These are phyloP conservation scores for Tricholoma terreum DNA, from an alignment of 768 basidiomycete species.

Conservation along the genomic window DNA sequence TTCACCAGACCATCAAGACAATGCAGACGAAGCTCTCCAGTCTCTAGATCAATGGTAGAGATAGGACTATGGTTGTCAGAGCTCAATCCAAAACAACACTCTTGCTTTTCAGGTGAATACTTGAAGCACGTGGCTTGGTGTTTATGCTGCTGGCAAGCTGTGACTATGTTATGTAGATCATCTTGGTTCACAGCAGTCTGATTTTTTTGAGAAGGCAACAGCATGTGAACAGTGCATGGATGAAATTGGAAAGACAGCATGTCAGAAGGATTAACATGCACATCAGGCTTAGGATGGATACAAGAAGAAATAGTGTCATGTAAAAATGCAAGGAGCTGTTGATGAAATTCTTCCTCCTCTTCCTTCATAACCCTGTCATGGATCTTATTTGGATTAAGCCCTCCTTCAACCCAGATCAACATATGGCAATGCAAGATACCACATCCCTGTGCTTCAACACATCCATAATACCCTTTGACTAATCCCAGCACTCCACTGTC, in stretches of 20 bases:
- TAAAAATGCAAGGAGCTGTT: not conserved
- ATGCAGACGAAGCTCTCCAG: conserved; percentile 29
- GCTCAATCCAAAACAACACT: conserved; percentile 32
- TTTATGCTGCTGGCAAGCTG: conserved; percentile 26
- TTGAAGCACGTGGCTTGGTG: conserved; percentile 27
- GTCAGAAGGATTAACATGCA: not conserved
- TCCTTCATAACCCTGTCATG: conserved; percentile 2
- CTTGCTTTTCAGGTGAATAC: conserved; percentile 22
- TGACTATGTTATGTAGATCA: conserved; percentile 22
- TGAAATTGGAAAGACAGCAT: conserved; percentile 5
- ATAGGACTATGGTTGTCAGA: conserved; percentile 5
- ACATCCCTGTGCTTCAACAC: conserved; percentile 35
- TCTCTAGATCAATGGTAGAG: conserved; percentile 25
- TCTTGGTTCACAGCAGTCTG: conserved; percentile 1
- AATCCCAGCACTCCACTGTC: conserved; percentile 24
- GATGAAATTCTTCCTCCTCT: not conserved
- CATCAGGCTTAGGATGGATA: conserved; percentile 18
- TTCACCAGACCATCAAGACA: conserved; percentile 40
- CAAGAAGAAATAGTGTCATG: conserved; percentile 23
- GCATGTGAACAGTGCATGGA: conserved; percentile 15
- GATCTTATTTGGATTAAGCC: conserved; percentile 29
- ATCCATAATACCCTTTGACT: conserved; percentile 28
- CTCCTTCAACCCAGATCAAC: conserved; percentile 31
- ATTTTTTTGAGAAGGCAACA: not conserved
- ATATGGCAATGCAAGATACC: conserved; percentile 37